Base-by-base conservation (phyloP, 2,329 filamentous ascomycete species). In the Alternaria consortialis region DNA sequence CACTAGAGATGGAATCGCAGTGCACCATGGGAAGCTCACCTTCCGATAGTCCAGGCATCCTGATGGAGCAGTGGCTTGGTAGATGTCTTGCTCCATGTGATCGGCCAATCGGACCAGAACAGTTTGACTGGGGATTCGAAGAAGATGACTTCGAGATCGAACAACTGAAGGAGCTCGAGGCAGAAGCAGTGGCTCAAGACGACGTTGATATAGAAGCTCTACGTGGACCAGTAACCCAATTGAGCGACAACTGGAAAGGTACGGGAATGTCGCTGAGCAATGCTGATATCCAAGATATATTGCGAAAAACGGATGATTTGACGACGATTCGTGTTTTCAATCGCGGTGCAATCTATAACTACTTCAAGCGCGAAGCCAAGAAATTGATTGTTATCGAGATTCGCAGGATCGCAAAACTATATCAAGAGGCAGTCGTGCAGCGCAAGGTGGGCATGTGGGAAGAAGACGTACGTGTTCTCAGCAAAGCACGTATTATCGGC, bases 261-360 rank as follows among this genome's bases (percentile, higher is more conserved):
- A 71, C 55, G 31, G 65, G 64, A 3, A 58, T 37, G n/a, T 46
- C 48, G 0, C 47, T 66, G 51, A 78, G 67, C 0, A 68, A 74
- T 52, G 53, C 72, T 29, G 67, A 80, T 50, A 69, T 83, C 37
- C 60, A 80, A 53, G 64, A 79, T 44, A 67, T 80, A 34, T 66
- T 84, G 42, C 68, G 79, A 52, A 63, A 60, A 7, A 74, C 76
- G 23, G 51, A 81, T 0, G 84, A 94, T 66, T 76, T 94, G 15
- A 91, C 87, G 78, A 81, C 84, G 0, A 85, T 94, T 11, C 82
- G 84, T 0, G 68, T 77, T 0, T 74, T 79, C 3, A 75, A 84
- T 17, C 87, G 92, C 6, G 89, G 89, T 0, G 80, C 83, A 0
- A 81, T 94, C 0, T 96, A 94, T 76, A 85, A 86, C 43, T 80